Percentiles rank a stretch among this genome's conserved stretches.
Evolutionary conservation across 768 basidiomycete species (phyloP).

Genomic region (Termitomyces sp.): DNA sequence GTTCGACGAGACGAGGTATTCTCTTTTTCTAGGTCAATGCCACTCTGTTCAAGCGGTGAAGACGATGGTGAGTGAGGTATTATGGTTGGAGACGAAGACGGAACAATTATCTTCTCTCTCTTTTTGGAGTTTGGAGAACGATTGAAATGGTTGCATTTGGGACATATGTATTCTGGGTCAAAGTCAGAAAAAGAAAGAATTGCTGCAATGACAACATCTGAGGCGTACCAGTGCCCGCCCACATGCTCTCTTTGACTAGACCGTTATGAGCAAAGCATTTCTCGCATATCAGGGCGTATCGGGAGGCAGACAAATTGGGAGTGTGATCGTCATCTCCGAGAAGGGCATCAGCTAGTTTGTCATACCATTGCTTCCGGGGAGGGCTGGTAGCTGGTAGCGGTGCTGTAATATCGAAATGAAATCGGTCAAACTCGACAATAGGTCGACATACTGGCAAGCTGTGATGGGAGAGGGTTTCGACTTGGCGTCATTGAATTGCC

Average conservation of each 20-base stretch:
- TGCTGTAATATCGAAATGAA: not conserved
- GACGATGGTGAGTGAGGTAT: constrained; percentile 1
- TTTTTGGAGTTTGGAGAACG: constrained; percentile 35
- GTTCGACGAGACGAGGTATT: constrained; percentile 9
- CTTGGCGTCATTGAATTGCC: constrained; percentile 3
- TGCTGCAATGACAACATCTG: not conserved
- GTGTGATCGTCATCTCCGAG: constrained; percentile 69
- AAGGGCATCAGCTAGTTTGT: constrained; percentile 82
- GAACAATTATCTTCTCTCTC: constrained; percentile 15
- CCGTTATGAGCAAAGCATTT: constrained; percentile 88
- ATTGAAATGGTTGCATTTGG: constrained; percentile 84
- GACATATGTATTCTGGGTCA: constrained; percentile 72
- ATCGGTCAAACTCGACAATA: not conserved
- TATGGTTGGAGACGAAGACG: constrained; percentile 12
- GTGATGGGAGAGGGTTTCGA: constrained; percentile 5
- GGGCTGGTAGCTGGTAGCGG: constrained; percentile 31
- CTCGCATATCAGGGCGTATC: constrained; percentile 85
- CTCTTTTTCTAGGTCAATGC: not conserved
- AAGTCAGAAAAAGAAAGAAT: not conserved
- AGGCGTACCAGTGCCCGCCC: constrained; percentile 76
- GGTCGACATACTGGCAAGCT: constrained; percentile 4
- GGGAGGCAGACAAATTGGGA: constrained; percentile 37
- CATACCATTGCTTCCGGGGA: constrained; percentile 76
- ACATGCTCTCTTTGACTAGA: constrained; percentile 74
- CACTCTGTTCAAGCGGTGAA: constrained; percentile 5